Evolutionary conservation across 129 eudicot species (phyloP).

Genomic region (Pittosporum tobira): DNA sequence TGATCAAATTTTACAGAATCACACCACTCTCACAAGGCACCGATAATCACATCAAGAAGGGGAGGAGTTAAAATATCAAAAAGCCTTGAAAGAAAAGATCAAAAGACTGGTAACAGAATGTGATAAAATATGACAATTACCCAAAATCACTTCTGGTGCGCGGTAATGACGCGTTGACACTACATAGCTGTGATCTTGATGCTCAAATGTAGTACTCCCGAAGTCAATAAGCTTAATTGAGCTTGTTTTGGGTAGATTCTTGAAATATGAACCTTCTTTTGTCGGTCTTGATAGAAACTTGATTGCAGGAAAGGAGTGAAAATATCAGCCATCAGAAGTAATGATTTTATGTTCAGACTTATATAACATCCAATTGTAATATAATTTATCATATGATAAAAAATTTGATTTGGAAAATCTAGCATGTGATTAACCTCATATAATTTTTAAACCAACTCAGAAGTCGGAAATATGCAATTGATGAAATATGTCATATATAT

Average conservation of each 20-base stretch:
- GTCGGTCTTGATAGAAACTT: slow-evolving; percentile 56
- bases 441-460: background rate
- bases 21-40: background rate
- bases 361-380: too few relatives aligned
- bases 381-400: too few relatives aligned
- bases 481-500: too few relatives aligned
- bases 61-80: background rate
- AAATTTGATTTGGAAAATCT: background rate
- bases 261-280: slow-evolving; percentile 73
- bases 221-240: slow-evolving; percentile 88
- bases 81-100: background rate
- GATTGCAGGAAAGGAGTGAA: slow-evolving; percentile 12
- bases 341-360: slow-evolving; percentile 2
- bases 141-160: slow-evolving; percentile 88
- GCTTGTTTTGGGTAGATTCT: slow-evolving; percentile 73
- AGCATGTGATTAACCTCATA: background rate
- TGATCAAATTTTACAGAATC: background rate
- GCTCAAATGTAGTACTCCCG: slow-evolving; percentile 83
- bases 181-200: slow-evolving; percentile 79
- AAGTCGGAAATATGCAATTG: background rate
- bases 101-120: background rate
- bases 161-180: slow-evolving; percentile 94
- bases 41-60: background rate
- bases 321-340: slow-evolving; percentile 19
- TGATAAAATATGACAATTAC: slow-evolving; percentile 26